phyloP scores from a whole-genome alignment of 2,329 filamentous ascomycete genomes.

The Atkinsonella texensis region DNA sequence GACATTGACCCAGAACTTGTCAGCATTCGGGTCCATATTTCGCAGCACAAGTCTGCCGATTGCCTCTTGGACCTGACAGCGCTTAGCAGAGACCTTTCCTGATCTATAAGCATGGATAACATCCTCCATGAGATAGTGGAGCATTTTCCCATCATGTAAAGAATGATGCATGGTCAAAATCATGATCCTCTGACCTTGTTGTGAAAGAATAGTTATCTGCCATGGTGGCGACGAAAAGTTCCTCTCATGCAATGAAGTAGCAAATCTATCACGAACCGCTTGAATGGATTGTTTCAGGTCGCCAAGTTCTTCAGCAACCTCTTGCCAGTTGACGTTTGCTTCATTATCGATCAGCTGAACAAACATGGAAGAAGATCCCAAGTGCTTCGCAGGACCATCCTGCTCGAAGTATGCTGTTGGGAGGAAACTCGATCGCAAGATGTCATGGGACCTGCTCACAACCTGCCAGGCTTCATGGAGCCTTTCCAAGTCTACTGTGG shows the following conservation, averaged over 20 bases:
- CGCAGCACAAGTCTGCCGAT: background rate
- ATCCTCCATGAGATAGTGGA: constrained; percentile 1
- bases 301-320: background rate
- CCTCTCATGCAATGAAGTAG: background rate
- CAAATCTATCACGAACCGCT: background rate
- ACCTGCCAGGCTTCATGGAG: background rate
- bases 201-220: constrained; percentile 20
- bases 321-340: background rate
- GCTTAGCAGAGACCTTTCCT: background rate
- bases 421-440: background rate
- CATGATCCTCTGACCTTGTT: constrained; percentile 16
- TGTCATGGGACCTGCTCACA: background rate
- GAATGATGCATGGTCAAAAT: constrained; percentile 42
- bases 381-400: background rate
- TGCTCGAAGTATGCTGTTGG: background rate
- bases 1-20: background rate
- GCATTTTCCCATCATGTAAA: constrained; percentile 45
- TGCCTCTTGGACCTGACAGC: background rate
- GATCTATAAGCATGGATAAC: background rate
- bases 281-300: background rate
- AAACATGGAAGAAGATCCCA: background rate
- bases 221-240: constrained; percentile 16
- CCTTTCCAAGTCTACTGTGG: background rate
- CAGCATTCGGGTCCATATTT: background rate
- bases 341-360: background rate